Evolutionary conservation across 768 basidiomycete genomes (phyloP).

Genomic region (Mycena vulgaris): DNA sequence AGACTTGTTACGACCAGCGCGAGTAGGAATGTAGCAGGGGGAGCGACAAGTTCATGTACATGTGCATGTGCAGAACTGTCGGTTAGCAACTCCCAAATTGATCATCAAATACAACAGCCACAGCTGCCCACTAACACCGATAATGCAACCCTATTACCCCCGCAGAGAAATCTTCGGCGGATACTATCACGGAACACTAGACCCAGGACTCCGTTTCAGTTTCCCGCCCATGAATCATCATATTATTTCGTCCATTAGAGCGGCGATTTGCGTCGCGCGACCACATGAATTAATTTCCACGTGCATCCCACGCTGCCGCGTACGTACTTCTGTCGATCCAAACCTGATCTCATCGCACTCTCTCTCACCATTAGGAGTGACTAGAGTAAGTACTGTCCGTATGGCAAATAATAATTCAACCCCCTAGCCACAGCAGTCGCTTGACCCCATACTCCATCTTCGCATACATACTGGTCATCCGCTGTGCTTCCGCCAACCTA

Average conservation of each 20-base stretch:
- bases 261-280: not conserved
- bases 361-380: not conserved
- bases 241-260: too few relatives aligned
- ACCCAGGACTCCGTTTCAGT: too few relatives aligned
- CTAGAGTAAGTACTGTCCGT: constrained; percentile 11
- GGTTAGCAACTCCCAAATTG: not conserved
- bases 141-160: not conserved
- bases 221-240: too few relatives aligned
- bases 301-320: too few relatives aligned
- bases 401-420: constrained; percentile 51
- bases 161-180: not conserved
- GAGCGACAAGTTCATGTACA: not conserved
- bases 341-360: not conserved
- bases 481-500: constrained; percentile 88
- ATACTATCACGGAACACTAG: too few relatives aligned
- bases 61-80: not conserved
- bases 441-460: constrained; percentile 97
- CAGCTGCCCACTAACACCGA: too few relatives aligned
- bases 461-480: constrained; percentile 88
- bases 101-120: not conserved
- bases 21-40: constrained; percentile 20
- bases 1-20: constrained; percentile 51
- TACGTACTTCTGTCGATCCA: constrained; percentile 10
- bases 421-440: constrained; percentile 89
- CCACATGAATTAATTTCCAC: too few relatives aligned